Percentiles rank a stretch among this genome's conserved stretches.
phyloP scores from a whole-genome alignment of 2,329 filamentous ascomycete genomes.

The Phialocephala subalpina region DNA sequence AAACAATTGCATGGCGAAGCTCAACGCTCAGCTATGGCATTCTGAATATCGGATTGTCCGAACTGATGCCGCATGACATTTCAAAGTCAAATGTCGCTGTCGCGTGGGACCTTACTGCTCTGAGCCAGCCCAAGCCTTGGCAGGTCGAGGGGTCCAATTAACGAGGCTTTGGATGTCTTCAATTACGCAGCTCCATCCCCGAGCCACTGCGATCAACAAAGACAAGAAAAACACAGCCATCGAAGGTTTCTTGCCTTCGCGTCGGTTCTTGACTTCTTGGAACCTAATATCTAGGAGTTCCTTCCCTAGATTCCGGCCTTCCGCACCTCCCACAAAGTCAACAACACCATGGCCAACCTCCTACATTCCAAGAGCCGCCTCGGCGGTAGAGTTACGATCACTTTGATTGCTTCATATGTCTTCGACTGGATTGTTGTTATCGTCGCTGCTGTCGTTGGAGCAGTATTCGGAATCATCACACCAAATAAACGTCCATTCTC shows the following conservation, averaged over 20 bases:
- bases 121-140: neutral
- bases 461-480: constrained; percentile 62
- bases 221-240: neutral
- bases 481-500: constrained; percentile 78
- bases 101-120: neutral
- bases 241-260: neutral
- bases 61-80: too few relatives aligned
- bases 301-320: neutral
- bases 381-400: constrained; percentile 23
- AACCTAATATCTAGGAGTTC: neutral
- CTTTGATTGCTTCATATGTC: constrained; percentile 69
- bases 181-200: neutral
- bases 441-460: constrained; percentile 65
- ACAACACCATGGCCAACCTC: constrained; percentile 20
- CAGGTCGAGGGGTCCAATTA: neutral
- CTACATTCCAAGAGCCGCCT: constrained; percentile 27
- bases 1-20: too few relatives aligned
- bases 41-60: too few relatives aligned
- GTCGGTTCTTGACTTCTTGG: neutral
- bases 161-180: neutral
- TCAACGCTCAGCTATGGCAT: too few relatives aligned
- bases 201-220: constrained; percentile 4
- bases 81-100: neutral
- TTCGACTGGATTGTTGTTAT: constrained; percentile 78
- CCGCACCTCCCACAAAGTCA: neutral